These are phyloP conservation scores for Thecaphora thlaspeos DNA, from an alignment of 1,284 basidiomycete genomes.

Conservation along the genomic window DNA sequence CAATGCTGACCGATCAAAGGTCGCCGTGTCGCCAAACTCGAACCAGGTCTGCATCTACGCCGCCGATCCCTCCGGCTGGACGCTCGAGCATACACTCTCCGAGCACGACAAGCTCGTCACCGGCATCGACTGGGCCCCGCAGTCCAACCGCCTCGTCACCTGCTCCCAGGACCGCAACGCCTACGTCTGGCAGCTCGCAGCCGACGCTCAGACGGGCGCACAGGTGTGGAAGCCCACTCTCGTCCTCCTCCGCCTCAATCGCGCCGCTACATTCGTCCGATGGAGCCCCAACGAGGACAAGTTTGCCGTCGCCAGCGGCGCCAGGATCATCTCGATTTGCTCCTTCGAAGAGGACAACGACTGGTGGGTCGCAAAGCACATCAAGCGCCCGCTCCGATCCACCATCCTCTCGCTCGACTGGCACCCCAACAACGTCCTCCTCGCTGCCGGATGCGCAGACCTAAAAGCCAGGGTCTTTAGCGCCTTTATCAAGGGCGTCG, in stretches of 20 bases:
- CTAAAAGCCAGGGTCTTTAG: slow-evolving; percentile 97
- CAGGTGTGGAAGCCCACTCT: slow-evolving; percentile 91
- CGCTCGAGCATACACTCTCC: slow-evolving; percentile 73
- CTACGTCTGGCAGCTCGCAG: slow-evolving; percentile 90
- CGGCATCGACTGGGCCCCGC: slow-evolving; percentile 97
- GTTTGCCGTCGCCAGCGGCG: slow-evolving; percentile 96
- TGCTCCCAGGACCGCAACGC: slow-evolving; percentile 98
- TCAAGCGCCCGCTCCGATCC: slow-evolving; percentile 93
- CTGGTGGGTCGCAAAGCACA: slow-evolving; percentile 97
- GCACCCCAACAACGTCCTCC: slow-evolving; percentile 95
- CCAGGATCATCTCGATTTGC: slow-evolving; percentile 61
- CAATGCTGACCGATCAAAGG: slow-evolving; percentile 82
- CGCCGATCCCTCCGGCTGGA: slow-evolving; percentile 63
- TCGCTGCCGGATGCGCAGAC: slow-evolving; percentile 91
- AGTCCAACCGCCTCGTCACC: slow-evolving; percentile 94
- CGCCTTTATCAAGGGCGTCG: slow-evolving; percentile 98
- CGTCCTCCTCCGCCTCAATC: slow-evolving; percentile 90
- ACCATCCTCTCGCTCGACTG: slow-evolving; percentile 93
- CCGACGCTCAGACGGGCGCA: slow-evolving; percentile 66
- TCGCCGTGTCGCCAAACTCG: slow-evolving; percentile 87
- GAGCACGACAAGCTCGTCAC: slow-evolving; percentile 99
- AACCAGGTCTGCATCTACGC: slow-evolving; percentile 82
- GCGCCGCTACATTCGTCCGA: slow-evolving; percentile 89
- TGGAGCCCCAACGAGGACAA: slow-evolving; percentile 99
- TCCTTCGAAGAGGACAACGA: slow-evolving; percentile 67